Conservation (phyloP, 2,329 filamentous ascomycete genomes). For the Xylariaceae sp. region DNA sequence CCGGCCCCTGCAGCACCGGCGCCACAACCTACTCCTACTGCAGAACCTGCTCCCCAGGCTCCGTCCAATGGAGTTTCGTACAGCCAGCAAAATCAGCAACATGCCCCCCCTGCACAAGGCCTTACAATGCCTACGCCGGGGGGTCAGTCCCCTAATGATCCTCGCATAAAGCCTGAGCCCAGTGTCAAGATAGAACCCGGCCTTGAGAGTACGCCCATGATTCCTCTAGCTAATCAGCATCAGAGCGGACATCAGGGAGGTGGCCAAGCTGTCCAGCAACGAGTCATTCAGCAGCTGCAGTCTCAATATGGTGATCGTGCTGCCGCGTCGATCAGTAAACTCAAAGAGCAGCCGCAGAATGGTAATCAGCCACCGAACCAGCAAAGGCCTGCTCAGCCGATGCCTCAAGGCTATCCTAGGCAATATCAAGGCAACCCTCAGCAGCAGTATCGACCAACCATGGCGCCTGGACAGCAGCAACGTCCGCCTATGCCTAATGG, state of each 20-base stretch:
- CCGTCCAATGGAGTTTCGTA: conserved; percentile 35
- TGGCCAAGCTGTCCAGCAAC: conserved; percentile 49
- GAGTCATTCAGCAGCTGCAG: conserved; percentile 60
- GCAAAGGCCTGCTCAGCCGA: conserved; percentile 28
- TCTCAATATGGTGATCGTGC: conserved; percentile 65
- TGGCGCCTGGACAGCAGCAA: conserved; percentile 34
- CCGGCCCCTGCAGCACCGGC: conserved; percentile 44
- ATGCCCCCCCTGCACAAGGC: conserved; percentile 23
- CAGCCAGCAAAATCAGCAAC: conserved; percentile 25
- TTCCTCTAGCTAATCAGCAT: conserved; percentile 40
- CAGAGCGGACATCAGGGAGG: conserved; percentile 19
- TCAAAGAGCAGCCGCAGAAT: conserved; percentile 43
- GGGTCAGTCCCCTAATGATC: conserved; percentile 32
- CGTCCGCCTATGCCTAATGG: conserved; percentile 44
- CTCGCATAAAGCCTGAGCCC: conserved; percentile 49
- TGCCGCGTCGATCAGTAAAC: conserved; percentile 67
- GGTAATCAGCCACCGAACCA: conserved; percentile 31
- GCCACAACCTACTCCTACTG: conserved; percentile 28
- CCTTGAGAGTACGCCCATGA: conserved; percentile 43
- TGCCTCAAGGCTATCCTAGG: conserved; percentile 28
- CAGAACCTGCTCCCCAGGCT: conserved; percentile 23
- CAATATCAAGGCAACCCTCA: conserved; percentile 36
- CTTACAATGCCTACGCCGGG: conserved; percentile 30
- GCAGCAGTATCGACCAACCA: conserved; percentile 35
- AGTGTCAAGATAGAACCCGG: conserved; percentile 53